A percentile compares a stretch with the other conserved stretches of the same genome.
Evolutionary conservation across 1,284 basidiomycete species (phyloP).

Genomic region (Ganoderma meredithae): DNA sequence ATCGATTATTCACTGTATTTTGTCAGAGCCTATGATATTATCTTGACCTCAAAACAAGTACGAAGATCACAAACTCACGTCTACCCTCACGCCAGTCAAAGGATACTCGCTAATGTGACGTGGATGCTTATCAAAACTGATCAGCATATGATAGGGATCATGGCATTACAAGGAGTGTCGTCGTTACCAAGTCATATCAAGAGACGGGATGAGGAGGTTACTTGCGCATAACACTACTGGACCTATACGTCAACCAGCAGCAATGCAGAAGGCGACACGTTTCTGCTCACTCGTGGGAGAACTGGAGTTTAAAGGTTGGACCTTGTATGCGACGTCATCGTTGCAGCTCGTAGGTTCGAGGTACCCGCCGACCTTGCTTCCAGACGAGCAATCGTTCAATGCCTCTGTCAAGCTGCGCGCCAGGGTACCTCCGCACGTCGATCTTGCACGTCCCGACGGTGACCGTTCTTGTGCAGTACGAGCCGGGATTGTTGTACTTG

Average conservation of each 20-base stretch:
- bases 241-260: neutral
- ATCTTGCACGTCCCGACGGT: slow-evolving; percentile 18
- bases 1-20: neutral
- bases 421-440: slow-evolving; percentile 12
- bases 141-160: neutral
- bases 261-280: neutral
- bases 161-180: neutral
- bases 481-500: slow-evolving; percentile 13
- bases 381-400: slow-evolving; percentile 11
- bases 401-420: slow-evolving; percentile 9
- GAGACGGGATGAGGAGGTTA: neutral
- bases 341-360: slow-evolving; percentile 12
- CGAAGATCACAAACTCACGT: neutral
- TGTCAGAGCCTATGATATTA: neutral
- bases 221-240: neutral
- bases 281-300: slow-evolving; percentile 3
- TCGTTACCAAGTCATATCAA: neutral
- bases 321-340: slow-evolving; percentile 8
- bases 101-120: neutral
- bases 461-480: slow-evolving; percentile 8
- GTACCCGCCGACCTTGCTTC: slow-evolving; percentile 5
- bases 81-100: neutral
- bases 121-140: neutral
- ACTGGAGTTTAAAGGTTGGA: slow-evolving; percentile 12
- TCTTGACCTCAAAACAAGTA: neutral